Conservation (phyloP, 352 stramenopile genomes). For the Phytopythium mirpurense region DNA sequence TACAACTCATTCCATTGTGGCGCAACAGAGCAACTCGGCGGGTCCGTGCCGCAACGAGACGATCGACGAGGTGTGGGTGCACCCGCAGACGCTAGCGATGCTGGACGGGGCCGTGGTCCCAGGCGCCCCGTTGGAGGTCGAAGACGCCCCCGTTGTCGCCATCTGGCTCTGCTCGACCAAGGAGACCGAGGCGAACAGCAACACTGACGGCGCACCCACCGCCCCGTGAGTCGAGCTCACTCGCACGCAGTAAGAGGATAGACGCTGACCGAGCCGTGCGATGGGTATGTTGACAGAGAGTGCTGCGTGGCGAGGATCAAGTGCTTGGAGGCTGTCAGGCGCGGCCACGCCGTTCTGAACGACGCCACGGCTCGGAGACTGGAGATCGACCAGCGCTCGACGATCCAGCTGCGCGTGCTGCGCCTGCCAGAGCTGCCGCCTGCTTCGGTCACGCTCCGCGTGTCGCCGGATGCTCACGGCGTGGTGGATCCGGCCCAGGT, state of each 20-base stretch:
- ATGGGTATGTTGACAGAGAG: background rate
- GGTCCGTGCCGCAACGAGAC: constrained; percentile 19
- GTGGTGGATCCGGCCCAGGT: constrained; percentile 10
- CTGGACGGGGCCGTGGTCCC: constrained; percentile 49
- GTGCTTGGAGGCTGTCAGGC: constrained; percentile 25
- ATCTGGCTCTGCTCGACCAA: constrained; percentile 24
- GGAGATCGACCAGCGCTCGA: constrained; percentile 12
- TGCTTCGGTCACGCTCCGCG: constrained; percentile 21
- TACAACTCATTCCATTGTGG: too few species aligned
- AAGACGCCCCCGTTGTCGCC: constrained; percentile 33
- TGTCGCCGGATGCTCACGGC: constrained; percentile 9
- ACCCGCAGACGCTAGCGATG: constrained; percentile 49
- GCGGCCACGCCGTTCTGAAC: constrained; percentile 34
- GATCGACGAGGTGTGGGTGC: constrained; percentile 60
- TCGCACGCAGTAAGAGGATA: too few species aligned
- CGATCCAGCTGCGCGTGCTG: constrained; percentile 44
- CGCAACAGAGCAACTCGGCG: constrained; percentile 11
- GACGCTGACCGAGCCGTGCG: background rate
- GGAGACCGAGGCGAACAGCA: background rate
- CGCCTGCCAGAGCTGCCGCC: constrained; percentile 38
- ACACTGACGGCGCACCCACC: background rate
- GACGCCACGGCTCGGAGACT: constrained; percentile 12
- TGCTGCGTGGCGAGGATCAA: constrained; percentile 40
- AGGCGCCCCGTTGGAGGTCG: constrained; percentile 17
- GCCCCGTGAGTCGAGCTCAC: background rate